A percentile compares a stretch with the other conserved stretches of the same genome.
Conservation (phyloP, 192 early-diverging fungal species). For the Diversispora epigaea region DNA sequence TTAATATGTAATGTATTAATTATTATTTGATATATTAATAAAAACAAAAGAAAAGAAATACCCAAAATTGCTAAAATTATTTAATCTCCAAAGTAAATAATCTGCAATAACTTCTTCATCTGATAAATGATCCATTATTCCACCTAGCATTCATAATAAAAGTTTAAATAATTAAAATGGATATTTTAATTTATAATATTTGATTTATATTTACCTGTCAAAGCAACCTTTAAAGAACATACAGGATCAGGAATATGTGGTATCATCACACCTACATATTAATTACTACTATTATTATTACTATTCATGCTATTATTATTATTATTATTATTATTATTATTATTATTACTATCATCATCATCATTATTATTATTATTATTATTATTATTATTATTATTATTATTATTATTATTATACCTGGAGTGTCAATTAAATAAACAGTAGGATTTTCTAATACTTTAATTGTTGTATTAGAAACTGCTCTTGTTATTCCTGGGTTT, state of each 20-base stretch:
- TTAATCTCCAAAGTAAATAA: constrained; percentile 86
- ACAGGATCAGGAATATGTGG: constrained; percentile 83
- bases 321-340: background rate
- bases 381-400: background rate
- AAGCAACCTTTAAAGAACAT: constrained; percentile 82
- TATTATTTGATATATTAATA: background rate
- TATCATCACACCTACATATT: constrained; percentile 69
- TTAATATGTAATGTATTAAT: background rate
- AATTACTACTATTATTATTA: background rate
- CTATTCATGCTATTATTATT: background rate
- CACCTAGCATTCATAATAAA: constrained; percentile 38
- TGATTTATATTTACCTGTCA: constrained; percentile 60
- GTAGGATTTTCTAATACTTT: constrained; percentile 87
- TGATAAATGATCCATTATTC: constrained; percentile 81
- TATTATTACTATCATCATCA: constrained; percentile 84
- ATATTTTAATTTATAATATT: background rate
- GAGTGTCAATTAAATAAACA: constrained; percentile 92
- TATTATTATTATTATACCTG: constrained; percentile 40
- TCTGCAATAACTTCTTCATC: constrained; percentile 84
- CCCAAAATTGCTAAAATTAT: constrained; percentile 54
- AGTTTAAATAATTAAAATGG: background rate
- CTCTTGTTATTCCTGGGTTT: constrained; percentile 82
- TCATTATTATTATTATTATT: constrained; percentile 26
- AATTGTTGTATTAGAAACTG: constrained; percentile 61
- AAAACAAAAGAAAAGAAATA: constrained; percentile 23